A percentile compares a stretch with the other conserved stretches of the same genome.
These are phyloP conservation scores for Anthostomella pinea DNA, from an alignment of 2,329 filamentous ascomycete genomes.

Conservation along the genomic window DNA sequence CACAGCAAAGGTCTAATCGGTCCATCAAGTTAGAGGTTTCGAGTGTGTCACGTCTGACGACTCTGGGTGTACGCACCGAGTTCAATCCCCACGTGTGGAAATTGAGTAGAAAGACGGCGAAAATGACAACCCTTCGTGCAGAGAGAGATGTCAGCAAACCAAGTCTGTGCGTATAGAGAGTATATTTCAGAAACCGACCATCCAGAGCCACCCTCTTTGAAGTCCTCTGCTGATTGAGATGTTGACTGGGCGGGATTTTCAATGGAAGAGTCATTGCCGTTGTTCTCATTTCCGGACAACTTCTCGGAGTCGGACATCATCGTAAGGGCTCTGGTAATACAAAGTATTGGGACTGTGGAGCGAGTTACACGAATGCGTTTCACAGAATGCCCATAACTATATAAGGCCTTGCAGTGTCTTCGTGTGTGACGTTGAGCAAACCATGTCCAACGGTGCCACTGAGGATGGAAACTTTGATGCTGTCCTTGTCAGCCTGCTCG, in stretches of 20 bases:
- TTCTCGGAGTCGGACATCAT: constrained; percentile 16
- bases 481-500: too few relatives aligned
- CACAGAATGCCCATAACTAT: too few relatives aligned
- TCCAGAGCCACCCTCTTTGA: constrained; percentile 58
- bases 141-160: neutral
- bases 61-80: constrained; percentile 42
- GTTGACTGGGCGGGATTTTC: too few relatives aligned
- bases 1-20: constrained; percentile 49
- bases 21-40: constrained; percentile 13
- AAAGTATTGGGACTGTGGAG: too few relatives aligned
- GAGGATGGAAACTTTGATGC: too few relatives aligned
- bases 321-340: too few relatives aligned
- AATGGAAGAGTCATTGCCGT: constrained; percentile 11
- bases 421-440: too few relatives aligned
- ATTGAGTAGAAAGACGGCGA: constrained; percentile 56
- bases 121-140: constrained; percentile 48
- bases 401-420: too few relatives aligned
- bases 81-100: constrained; percentile 76
- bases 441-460: too few relatives aligned
- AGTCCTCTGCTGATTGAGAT: constrained; percentile 50
- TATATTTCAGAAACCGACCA: constrained; percentile 44
- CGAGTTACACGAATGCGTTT: too few relatives aligned
- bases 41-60: neutral
- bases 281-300: constrained; percentile 5
- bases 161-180: neutral